Evolutionary conservation across 2,329 filamentous ascomycete species (phyloP), one percentile per base, ranked within the genome.

Genomic region (Pseudonectria buxi): DNA sequence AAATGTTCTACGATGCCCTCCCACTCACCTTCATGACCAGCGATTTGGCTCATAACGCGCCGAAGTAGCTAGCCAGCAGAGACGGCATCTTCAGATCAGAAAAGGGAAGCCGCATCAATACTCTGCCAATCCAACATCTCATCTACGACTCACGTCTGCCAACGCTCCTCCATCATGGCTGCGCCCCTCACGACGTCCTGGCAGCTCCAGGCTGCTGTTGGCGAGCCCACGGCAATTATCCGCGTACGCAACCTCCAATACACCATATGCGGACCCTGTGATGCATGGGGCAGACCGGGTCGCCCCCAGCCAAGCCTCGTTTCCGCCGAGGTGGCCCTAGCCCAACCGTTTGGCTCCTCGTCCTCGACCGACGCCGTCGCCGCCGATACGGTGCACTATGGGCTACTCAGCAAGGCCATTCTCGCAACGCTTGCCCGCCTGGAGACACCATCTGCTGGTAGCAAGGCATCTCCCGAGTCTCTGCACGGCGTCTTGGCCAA

Each of bases 381-480:
- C 30, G 58, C 61, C n/a, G 83, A 83, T 53, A 88, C 84, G 3
- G 76, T 87, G 15, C 81, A 89, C 62, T 89, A 89, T 51, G 83
- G 84, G 2, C 69, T 65, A 9, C 67, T 88, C 11, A 80, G 77
- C 62, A 86, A 87, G 61, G 67, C 68, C 0, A 67, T 88, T 11
- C 61, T 81, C 24, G 57, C 59, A 15, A 63, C 62, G 10, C 53
- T 80, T 16, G 56, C 61, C 30, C 42, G 56, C n/a, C 47, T 54
- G 14, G 39, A 36, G 30, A 16, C 15, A 12, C 28, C 30, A 18
- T 28, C 36, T 25, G 24, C 29, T 3, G 26, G 33, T 6, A 34
- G 9, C 12, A 14, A 41, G 28, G 10, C 18, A 22, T 22, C 18
- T 5, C 5, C 9, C 34, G n/a, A 43, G 25, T 41, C 46, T 3